These are phyloP conservation scores for Oryza nivara DNA, from an alignment of 176 grass and related monocot genomes.

Conservation along the genomic window DNA sequence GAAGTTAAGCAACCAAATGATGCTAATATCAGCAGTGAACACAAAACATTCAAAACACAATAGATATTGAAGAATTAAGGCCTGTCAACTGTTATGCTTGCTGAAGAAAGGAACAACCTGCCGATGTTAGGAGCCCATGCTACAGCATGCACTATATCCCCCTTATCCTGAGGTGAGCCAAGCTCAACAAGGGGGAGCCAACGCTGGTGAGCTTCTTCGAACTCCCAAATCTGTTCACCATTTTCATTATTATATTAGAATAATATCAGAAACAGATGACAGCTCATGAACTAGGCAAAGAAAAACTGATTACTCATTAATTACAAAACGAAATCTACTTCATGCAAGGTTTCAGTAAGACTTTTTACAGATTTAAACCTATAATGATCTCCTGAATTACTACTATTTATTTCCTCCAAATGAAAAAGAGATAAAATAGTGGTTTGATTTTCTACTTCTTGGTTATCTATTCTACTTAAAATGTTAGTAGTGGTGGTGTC, in stretches of 20 bases:
- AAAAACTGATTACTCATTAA: not conserved
- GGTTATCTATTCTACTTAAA: not conserved
- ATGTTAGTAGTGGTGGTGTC: too few species aligned
- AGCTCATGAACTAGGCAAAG: constrained; percentile 10
- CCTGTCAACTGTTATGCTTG: constrained; percentile 2
- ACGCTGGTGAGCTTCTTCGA: constrained; percentile 86
- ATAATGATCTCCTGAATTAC: not conserved
- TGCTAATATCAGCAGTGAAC: constrained; percentile 18
- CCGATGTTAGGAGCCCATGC: constrained; percentile 96
- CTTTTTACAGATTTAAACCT: constrained; percentile 3
- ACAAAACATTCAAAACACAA: constrained; percentile 23
- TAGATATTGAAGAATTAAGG: constrained; percentile 18
- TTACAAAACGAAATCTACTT: constrained; percentile 20
- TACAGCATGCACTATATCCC: constrained; percentile 71
- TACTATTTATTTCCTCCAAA: constrained; percentile 30
- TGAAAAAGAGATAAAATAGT: constrained; percentile 19
- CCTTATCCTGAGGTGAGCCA: constrained; percentile 64
- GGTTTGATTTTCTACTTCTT: not conserved
- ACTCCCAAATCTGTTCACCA: constrained; percentile 81
- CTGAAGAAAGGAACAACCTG: constrained; percentile 63
- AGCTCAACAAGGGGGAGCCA: constrained; percentile 88
- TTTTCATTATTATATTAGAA: constrained; percentile 45
- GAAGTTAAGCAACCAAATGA: constrained; percentile 13
- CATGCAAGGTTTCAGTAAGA: constrained; percentile 1
- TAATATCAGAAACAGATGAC: not conserved